Conservation (phyloP, 352 stramenopile species). For the Halophytophthora polymorphica region DNA sequence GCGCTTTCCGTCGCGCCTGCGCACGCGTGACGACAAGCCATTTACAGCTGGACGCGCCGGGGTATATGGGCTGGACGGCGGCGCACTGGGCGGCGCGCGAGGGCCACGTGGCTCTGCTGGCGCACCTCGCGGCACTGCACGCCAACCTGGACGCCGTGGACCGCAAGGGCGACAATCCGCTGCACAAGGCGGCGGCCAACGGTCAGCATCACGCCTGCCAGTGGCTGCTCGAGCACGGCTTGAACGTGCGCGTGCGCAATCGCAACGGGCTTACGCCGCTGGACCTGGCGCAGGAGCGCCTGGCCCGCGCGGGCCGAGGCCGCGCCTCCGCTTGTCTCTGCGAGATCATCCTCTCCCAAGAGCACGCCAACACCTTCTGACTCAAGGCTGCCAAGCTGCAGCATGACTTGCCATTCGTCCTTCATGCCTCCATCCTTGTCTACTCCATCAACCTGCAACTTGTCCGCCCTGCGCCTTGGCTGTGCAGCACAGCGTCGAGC, state of each 20-base stretch:
- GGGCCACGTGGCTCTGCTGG: slow-evolving; percentile 59
- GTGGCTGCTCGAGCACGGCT: slow-evolving; percentile 65
- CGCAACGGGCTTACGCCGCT: slow-evolving; percentile 64
- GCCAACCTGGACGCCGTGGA: slow-evolving; percentile 68
- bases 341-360: slow-evolving; percentile 44
- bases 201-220: slow-evolving; percentile 56
- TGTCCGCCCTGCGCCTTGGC: no score
- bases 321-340: slow-evolving; percentile 39
- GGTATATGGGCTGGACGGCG: slow-evolving; percentile 74
- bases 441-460: no score
- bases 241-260: slow-evolving; percentile 62
- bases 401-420: no score
- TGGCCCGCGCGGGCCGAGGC: slow-evolving; percentile 28
- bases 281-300: slow-evolving; percentile 53
- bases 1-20: slow-evolving; percentile 42
- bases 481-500: no score
- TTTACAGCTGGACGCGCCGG: slow-evolving; percentile 44
- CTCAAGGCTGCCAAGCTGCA: neutral
- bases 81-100: slow-evolving; percentile 73
- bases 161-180: slow-evolving; percentile 59
- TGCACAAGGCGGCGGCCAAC: slow-evolving; percentile 80
- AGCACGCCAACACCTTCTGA: slow-evolving; percentile 41
- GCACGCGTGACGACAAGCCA: slow-evolving; percentile 34
- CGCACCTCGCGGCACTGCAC: slow-evolving; percentile 43
- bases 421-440: no score